Evolutionary conservation across 176 grass and related monocot species (phyloP).

Genomic region (Raddia distichophylla): DNA sequence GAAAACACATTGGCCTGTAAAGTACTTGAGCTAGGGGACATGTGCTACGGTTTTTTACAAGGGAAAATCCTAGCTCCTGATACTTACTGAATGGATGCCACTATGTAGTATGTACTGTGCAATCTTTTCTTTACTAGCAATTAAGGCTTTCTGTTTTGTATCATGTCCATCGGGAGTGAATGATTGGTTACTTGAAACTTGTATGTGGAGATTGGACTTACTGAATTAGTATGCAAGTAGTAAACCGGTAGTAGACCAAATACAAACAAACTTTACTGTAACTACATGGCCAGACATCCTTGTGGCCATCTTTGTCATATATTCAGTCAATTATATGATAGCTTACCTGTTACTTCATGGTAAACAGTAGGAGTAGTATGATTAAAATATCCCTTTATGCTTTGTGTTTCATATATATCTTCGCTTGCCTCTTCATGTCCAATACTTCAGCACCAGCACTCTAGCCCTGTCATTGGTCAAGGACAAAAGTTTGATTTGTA

Average conservation of each 20-base stretch:
- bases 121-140: neutral
- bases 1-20: neutral
- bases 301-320: neutral
- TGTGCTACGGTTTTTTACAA: neutral
- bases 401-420: too few species aligned
- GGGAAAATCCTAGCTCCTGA: neutral
- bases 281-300: neutral
- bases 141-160: slow-evolving; percentile 4
- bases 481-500: too few species aligned
- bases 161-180: neutral
- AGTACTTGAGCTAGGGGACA: neutral
- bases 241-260: neutral
- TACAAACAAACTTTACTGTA: neutral
- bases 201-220: neutral
- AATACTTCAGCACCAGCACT: too few species aligned
- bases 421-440: too few species aligned
- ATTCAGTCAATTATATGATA: neutral
- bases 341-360: neutral
- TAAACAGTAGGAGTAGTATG: too few species aligned
- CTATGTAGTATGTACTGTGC: neutral
- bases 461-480: too few species aligned
- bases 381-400: too few species aligned
- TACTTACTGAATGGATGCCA: neutral
- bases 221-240: neutral
- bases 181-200: neutral